A percentile compares a stretch with the other conserved stretches of the same genome.
phyloP scores from a whole-genome alignment of 768 basidiomycete genomes.

The Lactarius sanguifluus region DNA sequence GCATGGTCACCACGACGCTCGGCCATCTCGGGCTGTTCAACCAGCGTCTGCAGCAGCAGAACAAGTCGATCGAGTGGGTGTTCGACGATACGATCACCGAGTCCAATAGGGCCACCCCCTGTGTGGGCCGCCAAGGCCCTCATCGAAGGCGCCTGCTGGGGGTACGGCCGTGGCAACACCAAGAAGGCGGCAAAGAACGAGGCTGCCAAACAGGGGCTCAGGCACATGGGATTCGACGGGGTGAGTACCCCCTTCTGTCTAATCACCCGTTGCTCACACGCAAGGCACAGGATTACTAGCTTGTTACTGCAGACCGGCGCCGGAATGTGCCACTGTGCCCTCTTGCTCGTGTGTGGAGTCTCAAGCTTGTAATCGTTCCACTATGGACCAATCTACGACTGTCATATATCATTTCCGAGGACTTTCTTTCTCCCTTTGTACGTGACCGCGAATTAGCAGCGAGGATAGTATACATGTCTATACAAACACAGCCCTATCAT shows the following conservation, averaged over 20 bases:
- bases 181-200: conserved; percentile 82
- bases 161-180: conserved; percentile 64
- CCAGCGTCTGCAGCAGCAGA: conserved; percentile 63
- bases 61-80: conserved; percentile 66
- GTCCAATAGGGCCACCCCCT: conserved; percentile 64
- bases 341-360: conserved; percentile 30
- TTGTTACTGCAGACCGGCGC: conserved; percentile 37
- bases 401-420: neutral
- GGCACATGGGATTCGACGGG: conserved; percentile 55
- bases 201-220: conserved; percentile 73
- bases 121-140: conserved; percentile 70
- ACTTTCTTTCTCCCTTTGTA: conserved; percentile 1
- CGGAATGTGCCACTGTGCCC: conserved; percentile 28
- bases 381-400: neutral
- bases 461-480: conserved; percentile 10
- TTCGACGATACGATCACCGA: conserved; percentile 51
- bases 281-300: conserved; percentile 28
- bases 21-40: conserved; percentile 83
- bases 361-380: conserved; percentile 12
- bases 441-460: conserved; percentile 1
- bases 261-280: neutral
- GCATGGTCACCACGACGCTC: conserved; percentile 34
- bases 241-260: conserved; percentile 30
- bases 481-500: conserved; percentile 3
- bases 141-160: conserved; percentile 59